Evolutionary conservation across 2,329 filamentous ascomycete species (phyloP).

Genomic region (Sarocladium brachiariae): DNA sequence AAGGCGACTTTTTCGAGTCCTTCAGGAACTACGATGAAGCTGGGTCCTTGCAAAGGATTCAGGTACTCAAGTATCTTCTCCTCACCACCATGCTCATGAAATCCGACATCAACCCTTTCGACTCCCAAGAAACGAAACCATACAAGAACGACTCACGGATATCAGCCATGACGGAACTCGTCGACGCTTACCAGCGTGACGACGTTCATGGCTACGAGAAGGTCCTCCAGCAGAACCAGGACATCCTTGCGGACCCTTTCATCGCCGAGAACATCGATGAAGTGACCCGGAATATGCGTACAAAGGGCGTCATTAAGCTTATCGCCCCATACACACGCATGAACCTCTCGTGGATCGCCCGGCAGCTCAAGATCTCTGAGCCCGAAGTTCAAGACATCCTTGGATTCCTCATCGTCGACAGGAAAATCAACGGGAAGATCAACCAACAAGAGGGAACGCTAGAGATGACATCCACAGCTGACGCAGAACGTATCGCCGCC

Average conservation of each 20-base stretch:
- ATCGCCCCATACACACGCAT: constrained; percentile 94
- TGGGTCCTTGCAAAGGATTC: constrained; percentile 89
- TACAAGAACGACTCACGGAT: constrained; percentile 96
- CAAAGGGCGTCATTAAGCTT: constrained; percentile 86
- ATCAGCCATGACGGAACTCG: constrained; percentile 92
- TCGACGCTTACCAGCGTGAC: constrained; percentile 92
- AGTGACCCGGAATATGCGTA: constrained; percentile 96
- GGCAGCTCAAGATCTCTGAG: constrained; percentile 77
- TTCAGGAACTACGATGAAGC: constrained; percentile 99
- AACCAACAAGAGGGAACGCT: constrained; percentile 83
- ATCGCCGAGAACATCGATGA: constrained; percentile 99
- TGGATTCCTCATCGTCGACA: constrained; percentile 88
- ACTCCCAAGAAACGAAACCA: constrained; percentile 97
- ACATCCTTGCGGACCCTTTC: constrained; percentile 85
- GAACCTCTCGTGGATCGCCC: constrained; percentile 79
- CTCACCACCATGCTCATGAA: constrained; percentile 98
- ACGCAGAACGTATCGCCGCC: constrained; percentile 66
- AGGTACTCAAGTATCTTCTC: constrained; percentile 94
- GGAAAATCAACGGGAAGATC: constrained; percentile 79
- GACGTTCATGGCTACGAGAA: constrained; percentile 89
- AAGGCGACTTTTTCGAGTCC: constrained; percentile 96
- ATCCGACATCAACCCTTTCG: constrained; percentile 96
- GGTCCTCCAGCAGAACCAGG: constrained; percentile 79
- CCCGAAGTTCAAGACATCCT: constrained; percentile 90
- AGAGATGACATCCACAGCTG: constrained; percentile 67